Conservation (phyloP, 805 yeast genomes). For the Wickerhamomyces canadensis region DNA sequence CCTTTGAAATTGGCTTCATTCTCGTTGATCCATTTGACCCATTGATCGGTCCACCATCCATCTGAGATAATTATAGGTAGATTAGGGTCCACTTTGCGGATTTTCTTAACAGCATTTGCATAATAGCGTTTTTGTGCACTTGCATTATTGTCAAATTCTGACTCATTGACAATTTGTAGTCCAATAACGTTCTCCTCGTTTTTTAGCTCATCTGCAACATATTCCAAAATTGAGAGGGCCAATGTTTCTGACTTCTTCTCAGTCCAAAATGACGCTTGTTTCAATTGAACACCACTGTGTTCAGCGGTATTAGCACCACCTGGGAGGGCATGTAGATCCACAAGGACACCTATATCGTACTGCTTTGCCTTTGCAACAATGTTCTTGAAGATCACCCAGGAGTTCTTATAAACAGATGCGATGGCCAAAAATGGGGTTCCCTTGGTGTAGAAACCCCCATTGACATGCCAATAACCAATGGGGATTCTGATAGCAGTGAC, state of each 20-base stretch:
- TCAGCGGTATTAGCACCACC: constrained; percentile 87
- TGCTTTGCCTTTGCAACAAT: constrained; percentile 55
- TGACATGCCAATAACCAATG: constrained; percentile 87
- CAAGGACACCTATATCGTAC: constrained; percentile 63
- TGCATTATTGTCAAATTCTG: constrained; percentile 55
- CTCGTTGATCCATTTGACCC: constrained; percentile 59
- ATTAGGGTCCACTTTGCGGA: constrained; percentile 46
- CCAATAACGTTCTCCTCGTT: constrained; percentile 68
- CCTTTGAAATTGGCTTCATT: constrained; percentile 31
- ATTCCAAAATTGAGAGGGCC: constrained; percentile 48
- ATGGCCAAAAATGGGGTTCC: constrained; percentile 59
- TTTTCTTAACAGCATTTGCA: constrained; percentile 51
- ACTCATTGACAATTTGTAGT: constrained; percentile 81
- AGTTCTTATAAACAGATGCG: constrained; percentile 53
- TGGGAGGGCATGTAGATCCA: constrained; percentile 88
- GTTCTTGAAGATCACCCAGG: constrained; percentile 63
- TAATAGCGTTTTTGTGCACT: constrained; percentile 56
- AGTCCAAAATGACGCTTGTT: constrained; percentile 62
- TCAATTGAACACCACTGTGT: constrained; percentile 70
- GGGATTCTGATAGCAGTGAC: constrained; percentile 85
- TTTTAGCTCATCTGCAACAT: constrained; percentile 55
- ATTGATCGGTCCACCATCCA: constrained; percentile 87
- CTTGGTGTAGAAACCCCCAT: constrained; percentile 49
- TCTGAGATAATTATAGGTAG: constrained; percentile 82
- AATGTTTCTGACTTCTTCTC: constrained; percentile 34